Conservation (phyloP, 208 protist genomes). For the Naegleria gruberi region DNA sequence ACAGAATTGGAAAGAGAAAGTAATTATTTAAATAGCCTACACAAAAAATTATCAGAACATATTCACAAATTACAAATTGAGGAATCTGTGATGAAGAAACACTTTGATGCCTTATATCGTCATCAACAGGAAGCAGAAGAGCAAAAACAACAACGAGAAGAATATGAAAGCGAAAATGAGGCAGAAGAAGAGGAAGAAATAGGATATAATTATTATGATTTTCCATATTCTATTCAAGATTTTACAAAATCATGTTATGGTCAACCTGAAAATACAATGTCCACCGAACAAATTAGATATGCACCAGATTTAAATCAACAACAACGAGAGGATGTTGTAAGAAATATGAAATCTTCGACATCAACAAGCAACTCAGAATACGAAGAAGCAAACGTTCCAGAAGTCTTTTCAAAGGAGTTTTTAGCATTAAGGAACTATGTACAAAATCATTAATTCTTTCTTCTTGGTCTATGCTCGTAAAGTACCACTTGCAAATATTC, state of each 20-base stretch:
- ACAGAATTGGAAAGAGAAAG: neutral
- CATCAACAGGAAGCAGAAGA: neutral
- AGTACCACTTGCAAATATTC: constrained; percentile 90
- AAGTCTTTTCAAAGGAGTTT: neutral
- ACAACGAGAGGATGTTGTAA: neutral
- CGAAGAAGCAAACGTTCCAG: neutral
- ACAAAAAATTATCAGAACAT: neutral
- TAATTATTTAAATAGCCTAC: neutral
- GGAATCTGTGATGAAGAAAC: neutral
- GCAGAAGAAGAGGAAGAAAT: neutral
- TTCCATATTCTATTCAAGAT: neutral
- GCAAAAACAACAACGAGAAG: neutral
- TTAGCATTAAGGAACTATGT: neutral
- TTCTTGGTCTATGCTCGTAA: constrained; percentile 75
- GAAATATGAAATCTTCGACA: neutral
- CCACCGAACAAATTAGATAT: neutral
- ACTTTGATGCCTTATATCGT: neutral
- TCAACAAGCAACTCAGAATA: neutral
- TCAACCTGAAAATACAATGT: neutral
- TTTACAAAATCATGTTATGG: too few relatives aligned
- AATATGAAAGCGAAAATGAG: too few relatives aligned
- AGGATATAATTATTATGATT: neutral
- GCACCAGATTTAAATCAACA: neutral
- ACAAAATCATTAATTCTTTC: constrained; percentile 59
- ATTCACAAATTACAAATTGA: neutral